These are phyloP conservation scores for Starmerella apicola DNA, from an alignment of 805 yeast genomes.

Conservation along the genomic window DNA sequence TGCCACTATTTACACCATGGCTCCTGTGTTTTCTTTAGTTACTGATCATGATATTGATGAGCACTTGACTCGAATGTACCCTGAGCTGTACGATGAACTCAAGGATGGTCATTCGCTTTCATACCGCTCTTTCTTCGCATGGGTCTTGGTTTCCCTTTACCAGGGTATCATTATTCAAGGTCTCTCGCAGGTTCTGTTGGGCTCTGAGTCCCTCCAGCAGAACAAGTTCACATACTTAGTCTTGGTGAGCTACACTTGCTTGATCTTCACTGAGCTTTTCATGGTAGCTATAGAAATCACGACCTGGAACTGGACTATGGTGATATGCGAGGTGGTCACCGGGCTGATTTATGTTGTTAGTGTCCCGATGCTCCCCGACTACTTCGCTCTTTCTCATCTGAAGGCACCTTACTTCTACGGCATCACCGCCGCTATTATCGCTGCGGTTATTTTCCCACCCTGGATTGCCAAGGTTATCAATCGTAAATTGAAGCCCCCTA, in stretches of 20 bases:
- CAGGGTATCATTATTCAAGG: slow-evolving; percentile 85
- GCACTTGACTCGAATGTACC: slow-evolving; percentile 75
- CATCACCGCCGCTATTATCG: slow-evolving; percentile 52
- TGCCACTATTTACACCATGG: slow-evolving; percentile 95
- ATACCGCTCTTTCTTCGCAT: slow-evolving; percentile 74
- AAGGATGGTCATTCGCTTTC: slow-evolving; percentile 80
- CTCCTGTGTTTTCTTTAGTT: slow-evolving; percentile 89
- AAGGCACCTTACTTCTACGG: slow-evolving; percentile 48
- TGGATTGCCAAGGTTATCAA: slow-evolving; percentile 72
- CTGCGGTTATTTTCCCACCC: slow-evolving; percentile 70
- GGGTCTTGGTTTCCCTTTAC: slow-evolving; percentile 81
- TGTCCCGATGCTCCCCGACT: slow-evolving; percentile 77
- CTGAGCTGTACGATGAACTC: slow-evolving; percentile 87
- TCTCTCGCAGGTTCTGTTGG: slow-evolving; percentile 62
- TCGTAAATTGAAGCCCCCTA: slow-evolving; percentile 77
- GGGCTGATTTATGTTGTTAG: slow-evolving; percentile 54
- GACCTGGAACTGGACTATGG: slow-evolving; percentile 80
- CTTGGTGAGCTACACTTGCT: slow-evolving; percentile 67
- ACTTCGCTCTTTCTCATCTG: slow-evolving; percentile 62
- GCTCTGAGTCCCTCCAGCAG: slow-evolving; percentile 32
- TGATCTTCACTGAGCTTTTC: slow-evolving; percentile 70
- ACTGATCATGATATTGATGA: slow-evolving; percentile 86
- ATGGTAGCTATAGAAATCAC: slow-evolving; percentile 91
- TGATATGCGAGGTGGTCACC: slow-evolving; percentile 59
- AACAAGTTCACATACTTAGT: slow-evolving; percentile 60